phyloP scores from a whole-genome alignment of 192 early-diverging fungal species.

The Ramicandelaber brevisporus region DNA sequence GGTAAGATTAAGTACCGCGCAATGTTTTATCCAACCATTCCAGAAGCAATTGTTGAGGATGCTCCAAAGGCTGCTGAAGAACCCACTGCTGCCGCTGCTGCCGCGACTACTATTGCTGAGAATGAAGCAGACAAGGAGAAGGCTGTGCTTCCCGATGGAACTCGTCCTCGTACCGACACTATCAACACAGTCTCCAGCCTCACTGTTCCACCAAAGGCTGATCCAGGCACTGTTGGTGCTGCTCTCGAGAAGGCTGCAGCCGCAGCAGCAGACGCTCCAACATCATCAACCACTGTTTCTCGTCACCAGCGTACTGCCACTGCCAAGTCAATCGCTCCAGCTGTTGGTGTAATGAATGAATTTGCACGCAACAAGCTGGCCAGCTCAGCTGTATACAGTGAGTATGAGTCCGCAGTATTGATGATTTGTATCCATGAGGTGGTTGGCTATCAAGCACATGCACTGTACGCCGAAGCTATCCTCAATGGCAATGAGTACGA shows the following conservation, averaged over 20 bases:
- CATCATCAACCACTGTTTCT: too few species aligned
- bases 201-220: background rate
- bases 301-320: too few species aligned
- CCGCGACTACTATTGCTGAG: slow-evolving; percentile 13
- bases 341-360: too few species aligned
- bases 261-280: too few species aligned
- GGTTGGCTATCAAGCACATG: background rate
- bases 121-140: slow-evolving; percentile 14
- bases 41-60: slow-evolving; percentile 20
- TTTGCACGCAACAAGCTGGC: too few species aligned
- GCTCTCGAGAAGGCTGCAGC: too few species aligned
- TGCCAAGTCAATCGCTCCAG: too few species aligned
- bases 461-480: background rate
- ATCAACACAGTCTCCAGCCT: background rate
- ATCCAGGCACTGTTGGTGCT: too few species aligned
- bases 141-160: slow-evolving; percentile 2
- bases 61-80: slow-evolving; percentile 12
- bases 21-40: slow-evolving; percentile 26
- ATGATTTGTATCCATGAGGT: background rate
- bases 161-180: slow-evolving; percentile 4
- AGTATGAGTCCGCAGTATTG: too few species aligned
- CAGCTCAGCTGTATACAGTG: too few species aligned
- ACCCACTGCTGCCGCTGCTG: slow-evolving; percentile 8
- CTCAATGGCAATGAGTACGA: background rate
- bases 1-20: slow-evolving; percentile 30